Base-by-base conservation (phyloP, 2,329 filamentous ascomycete species). In the Diaporthe vexans region DNA sequence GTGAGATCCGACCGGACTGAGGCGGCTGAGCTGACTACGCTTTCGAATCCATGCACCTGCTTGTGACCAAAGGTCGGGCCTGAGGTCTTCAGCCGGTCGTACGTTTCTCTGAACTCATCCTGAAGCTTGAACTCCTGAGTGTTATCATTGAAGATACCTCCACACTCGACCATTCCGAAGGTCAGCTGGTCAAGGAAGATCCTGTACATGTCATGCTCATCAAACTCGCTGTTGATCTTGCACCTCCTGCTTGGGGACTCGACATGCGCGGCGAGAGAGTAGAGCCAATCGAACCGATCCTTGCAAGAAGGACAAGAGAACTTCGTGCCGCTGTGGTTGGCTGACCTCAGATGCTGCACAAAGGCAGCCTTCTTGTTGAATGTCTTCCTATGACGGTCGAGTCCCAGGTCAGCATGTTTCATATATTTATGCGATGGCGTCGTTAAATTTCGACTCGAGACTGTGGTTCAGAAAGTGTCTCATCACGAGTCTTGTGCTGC, bases 181-280 rank as follows among this genome's bases (percentile, higher is more conserved):
- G 85, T 85, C 15, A 87, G 76, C 61, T 85, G 81, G 70, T 82
- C 79, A 48, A 87, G 73, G 68, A 84, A 84, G 24, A 77, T 76
- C 29, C 81, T 78, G 73, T 82, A 89, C 19, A 82, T 79, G 15
- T 83, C 79, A 0, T 83, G 82, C 46, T 52, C n/a, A 4, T 26
- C 13, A 8, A 68, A 68, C 33, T 52, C 46, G 4, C 85, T 77
- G 5, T 86, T 84, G 35, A 90, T 82, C 9, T 79, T 79, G 80
- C 88, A 89, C 54, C 65, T 26, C 80, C 81, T 46, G 3, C 82
- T 81, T 71, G 83, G 84, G 1, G 85, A 82, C 77, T 91, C 88
- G 29, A 83, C 84, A 75, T 91, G 89, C 61, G 84, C 82, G 4
- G 86, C 83, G 43, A 90, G 83, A 3, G 85, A 83, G 21, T 83